phyloP scores from a whole-genome alignment of 352 stramenopile species.

The Pythium biforme region DNA sequence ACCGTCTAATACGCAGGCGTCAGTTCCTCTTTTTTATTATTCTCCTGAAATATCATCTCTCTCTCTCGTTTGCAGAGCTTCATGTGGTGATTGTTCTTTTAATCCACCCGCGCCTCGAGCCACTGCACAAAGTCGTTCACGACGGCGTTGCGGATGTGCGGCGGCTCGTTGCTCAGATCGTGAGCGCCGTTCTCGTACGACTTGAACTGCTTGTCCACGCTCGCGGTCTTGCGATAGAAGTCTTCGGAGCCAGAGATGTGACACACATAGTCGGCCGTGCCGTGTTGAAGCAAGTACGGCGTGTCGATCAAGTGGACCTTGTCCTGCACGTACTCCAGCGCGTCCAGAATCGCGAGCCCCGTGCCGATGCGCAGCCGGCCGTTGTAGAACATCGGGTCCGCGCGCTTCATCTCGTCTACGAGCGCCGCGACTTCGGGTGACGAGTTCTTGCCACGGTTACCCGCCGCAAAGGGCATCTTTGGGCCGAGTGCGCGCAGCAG shows the following conservation, averaged over 20 bases:
- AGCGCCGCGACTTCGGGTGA: conserved; percentile 54
- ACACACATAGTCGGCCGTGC: conserved; percentile 63
- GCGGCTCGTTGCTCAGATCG: conserved; percentile 74
- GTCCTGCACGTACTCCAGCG: conserved; percentile 51
- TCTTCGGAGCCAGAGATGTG: conserved; percentile 63
- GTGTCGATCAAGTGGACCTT: conserved; percentile 59
- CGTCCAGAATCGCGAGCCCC: conserved; percentile 64
- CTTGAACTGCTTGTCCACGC: conserved; percentile 71
- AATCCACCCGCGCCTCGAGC: conserved; percentile 44
- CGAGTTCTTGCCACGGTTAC: conserved; percentile 61
- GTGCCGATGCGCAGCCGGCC: conserved; percentile 73
- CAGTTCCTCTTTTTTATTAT: neutral
- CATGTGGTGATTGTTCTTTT: neutral
- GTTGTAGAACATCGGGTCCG: conserved; percentile 73
- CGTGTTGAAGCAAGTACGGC: conserved; percentile 79
- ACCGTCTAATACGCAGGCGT: conserved; percentile 4
- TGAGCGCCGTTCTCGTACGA: conserved; percentile 56
- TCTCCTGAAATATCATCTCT: neutral
- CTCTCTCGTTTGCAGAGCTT: neutral
- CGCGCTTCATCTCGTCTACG: conserved; percentile 51
- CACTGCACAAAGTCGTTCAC: conserved; percentile 71
- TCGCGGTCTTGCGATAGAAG: conserved; percentile 52
- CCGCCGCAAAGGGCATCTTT: conserved; percentile 61
- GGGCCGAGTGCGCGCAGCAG: conserved; percentile 54
- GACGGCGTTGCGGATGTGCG: conserved; percentile 55